Evolutionary conservation across 2,329 filamentous ascomycete species (phyloP).

Genomic region (Colletotrichum ledebouriae): DNA sequence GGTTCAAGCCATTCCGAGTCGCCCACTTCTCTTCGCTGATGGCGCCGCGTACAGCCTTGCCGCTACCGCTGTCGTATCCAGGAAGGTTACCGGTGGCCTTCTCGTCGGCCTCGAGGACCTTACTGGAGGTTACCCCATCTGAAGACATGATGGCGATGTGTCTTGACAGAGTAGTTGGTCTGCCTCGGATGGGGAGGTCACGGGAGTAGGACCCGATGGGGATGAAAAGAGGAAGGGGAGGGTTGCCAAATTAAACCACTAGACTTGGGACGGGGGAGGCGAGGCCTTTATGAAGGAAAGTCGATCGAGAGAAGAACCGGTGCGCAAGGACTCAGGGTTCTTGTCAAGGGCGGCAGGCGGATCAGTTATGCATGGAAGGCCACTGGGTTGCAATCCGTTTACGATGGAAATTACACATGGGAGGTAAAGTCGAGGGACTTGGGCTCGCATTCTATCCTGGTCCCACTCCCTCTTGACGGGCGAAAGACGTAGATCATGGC

Average conservation of each 20-base stretch:
- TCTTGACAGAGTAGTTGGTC: constrained; percentile 25
- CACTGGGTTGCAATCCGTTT: constrained; percentile 13
- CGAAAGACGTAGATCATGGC: constrained; percentile 31
- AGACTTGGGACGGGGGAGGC: constrained; percentile 23
- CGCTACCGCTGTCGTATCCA: constrained; percentile 35
- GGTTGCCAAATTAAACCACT: not conserved
- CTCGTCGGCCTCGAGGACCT: constrained; percentile 38
- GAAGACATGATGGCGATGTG: constrained; percentile 30
- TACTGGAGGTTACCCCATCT: constrained; percentile 35
- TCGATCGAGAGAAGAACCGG: constrained; percentile 4
- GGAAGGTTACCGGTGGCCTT: constrained; percentile 34
- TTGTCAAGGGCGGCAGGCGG: constrained; percentile 37
- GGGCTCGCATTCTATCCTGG: constrained; percentile 10
- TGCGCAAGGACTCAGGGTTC: constrained; percentile 39
- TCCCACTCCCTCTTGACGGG: constrained; percentile 8
- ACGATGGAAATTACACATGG: constrained; percentile 41
- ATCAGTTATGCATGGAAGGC: constrained; percentile 36
- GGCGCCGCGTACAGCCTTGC: constrained; percentile 38
- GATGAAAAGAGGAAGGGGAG: constrained; percentile 27
- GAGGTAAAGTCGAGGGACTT: constrained; percentile 15
- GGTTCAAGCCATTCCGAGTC: constrained; percentile 55
- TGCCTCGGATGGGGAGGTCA: constrained; percentile 21
- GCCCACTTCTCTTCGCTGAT: constrained; percentile 50
- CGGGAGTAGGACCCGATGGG: constrained; percentile 31
- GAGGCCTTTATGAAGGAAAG: constrained; percentile 35